Base-by-base conservation (phyloP, 768 basidiomycete genomes). In the Solioccasus polychromus region DNA sequence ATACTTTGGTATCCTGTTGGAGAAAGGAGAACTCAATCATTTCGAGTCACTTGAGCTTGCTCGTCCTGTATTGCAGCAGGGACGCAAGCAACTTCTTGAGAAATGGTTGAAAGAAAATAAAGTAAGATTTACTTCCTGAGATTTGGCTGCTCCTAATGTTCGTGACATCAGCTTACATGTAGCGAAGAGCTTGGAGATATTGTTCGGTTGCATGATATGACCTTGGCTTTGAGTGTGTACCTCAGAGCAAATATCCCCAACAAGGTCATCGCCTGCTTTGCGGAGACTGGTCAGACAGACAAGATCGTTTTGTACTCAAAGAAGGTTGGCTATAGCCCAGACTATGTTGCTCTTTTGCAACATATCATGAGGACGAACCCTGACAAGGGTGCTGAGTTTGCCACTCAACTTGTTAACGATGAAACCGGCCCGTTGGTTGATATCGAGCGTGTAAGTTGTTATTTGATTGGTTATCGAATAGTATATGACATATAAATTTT, bases 91-190 rank as follows among this genome's bases (percentile, higher is more conserved):
- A 60, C 73, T 98, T 35, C 74, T 99, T 14, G 96, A 99, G 74
- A 98, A 98, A 61, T 99, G 96, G 96, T 71, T 99, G 50, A 99
- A 99, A 70, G 96, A 99, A 76, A 97, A 96, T 73, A 99, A 98
- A 83, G 93, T 85, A 48, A 31, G 47, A 42, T 15, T 42, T 31
- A 11, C 3, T 6, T 29, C 23, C 25, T 36, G 6, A 35, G 66
- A 53, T 12, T 20, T 35, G 31, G n/a, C 15, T 20, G 35, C 18
- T 26, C 24, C 43, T 62, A 44, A 63, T 35, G 23, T n/a, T 54
- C 17, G 14, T 25, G 36, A 39, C 36, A 23, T 32, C 43, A 96
- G 92, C 83, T 99, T 42, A 94, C 95, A 45, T 99, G 96, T 72
- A 93, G 89, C 57, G 96, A 99, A 69, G 95, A 99, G 65, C 84